These are phyloP conservation scores for Annulohypoxylon truncatum DNA, from an alignment of 2,329 filamentous ascomycete species.

Conservation along the genomic window DNA sequence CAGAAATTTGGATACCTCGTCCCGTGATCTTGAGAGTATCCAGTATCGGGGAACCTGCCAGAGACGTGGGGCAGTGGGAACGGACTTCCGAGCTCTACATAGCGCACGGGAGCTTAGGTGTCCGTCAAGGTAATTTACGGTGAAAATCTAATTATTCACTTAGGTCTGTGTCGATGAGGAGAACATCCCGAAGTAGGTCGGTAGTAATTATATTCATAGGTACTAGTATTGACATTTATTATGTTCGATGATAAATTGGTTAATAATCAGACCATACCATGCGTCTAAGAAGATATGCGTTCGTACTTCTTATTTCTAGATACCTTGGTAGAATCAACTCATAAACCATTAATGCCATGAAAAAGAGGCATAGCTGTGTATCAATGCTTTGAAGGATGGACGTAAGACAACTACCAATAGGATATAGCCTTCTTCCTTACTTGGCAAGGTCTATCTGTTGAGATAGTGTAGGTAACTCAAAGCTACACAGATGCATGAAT, in stretches of 20 bases:
- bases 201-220: no score
- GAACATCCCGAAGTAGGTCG: no score
- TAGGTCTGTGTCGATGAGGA: neutral
- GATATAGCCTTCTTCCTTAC: neutral
- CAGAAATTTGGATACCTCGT: conserved; percentile 12
- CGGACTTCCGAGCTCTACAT: conserved; percentile 30
- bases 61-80: conserved; percentile 33
- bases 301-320: neutral
- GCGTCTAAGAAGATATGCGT: neutral
- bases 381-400: neutral
- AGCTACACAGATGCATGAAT: neutral
- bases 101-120: neutral
- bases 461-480: neutral
- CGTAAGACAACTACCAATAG: neutral
- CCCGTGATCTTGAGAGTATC: conserved; percentile 37
- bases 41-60: conserved; percentile 32
- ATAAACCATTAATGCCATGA: no score
- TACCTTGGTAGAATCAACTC: no score
- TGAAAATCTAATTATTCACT: neutral
- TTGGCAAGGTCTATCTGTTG: neutral
- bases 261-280: neutral
- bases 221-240: no score
- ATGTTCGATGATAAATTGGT: no score
- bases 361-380: neutral
- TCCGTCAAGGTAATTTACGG: conserved; percentile 18